A percentile compares a stretch with the other conserved stretches of the same genome.
Evolutionary conservation across 169 alveolate genomes (phyloP).

Genomic region (Eimeria acervulina): DNA sequence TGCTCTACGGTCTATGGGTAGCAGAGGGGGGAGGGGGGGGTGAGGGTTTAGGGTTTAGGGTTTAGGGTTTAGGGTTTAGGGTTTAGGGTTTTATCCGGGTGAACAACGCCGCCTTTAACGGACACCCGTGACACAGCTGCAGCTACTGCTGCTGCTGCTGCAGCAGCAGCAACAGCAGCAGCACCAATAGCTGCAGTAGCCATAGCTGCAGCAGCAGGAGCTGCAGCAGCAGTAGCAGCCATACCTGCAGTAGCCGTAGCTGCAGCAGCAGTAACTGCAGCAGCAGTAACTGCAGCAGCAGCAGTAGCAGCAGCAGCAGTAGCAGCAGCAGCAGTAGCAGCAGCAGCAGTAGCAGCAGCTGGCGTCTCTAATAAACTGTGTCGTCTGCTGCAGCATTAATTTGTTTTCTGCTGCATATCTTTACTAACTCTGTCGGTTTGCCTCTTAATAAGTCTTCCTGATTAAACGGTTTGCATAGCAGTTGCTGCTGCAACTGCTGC

Average conservation of each 20-base stretch:
- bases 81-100: too few species aligned
- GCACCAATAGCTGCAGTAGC: not conserved
- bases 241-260: not conserved
- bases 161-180: slow-evolving; percentile 38
- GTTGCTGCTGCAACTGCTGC: too few species aligned
- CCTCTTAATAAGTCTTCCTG: too few species aligned
- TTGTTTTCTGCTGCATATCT: too few species aligned
- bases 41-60: not conserved
- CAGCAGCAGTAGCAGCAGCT: too few species aligned
- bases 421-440: too few species aligned
- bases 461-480: too few species aligned
- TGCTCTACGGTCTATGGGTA: not conserved
- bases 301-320: not conserved
- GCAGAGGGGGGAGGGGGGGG: too few species aligned
- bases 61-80: not conserved
- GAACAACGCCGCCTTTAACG: not conserved
- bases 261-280: not conserved
- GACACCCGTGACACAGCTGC: not conserved
- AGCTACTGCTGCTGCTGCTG: slow-evolving; percentile 49
- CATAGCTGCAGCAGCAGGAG: not conserved
- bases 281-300: not conserved
- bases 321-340: not conserved
- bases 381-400: too few species aligned
- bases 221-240: not conserved
- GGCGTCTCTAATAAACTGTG: too few species aligned